Percentiles rank a stretch among this genome's conserved stretches.
phyloP scores from a whole-genome alignment of 2,329 filamentous ascomycete genomes.

The Scortechinia acanthostroma region DNA sequence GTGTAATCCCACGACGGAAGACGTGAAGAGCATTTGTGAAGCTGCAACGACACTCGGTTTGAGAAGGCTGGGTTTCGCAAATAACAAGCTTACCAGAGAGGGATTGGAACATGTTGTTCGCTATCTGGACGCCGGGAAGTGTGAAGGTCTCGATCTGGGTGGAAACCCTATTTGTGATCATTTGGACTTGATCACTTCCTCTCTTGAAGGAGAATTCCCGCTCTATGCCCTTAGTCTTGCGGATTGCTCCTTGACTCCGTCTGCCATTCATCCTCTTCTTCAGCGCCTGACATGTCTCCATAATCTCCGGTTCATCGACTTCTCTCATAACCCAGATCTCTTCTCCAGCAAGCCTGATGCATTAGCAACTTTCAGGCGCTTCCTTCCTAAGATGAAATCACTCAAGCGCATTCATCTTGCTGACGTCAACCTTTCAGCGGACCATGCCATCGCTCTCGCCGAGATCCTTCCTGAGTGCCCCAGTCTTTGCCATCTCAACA shows the following conservation, averaged over 20 bases:
- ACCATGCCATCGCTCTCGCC: conserved; percentile 83
- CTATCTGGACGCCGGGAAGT: conserved; percentile 70
- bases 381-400: conserved; percentile 70
- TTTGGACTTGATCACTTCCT: conserved; percentile 41
- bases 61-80: conserved; percentile 72
- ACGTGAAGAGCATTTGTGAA: conserved; percentile 73
- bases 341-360: conserved; percentile 72
- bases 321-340: conserved; percentile 80
- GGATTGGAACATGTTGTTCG: conserved; percentile 70
- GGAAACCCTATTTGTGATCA: conserved; percentile 67
- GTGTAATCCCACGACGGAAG: conserved; percentile 64
- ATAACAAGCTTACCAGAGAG: conserved; percentile 69
- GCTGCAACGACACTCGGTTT: conserved; percentile 74
- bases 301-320: conserved; percentile 79
- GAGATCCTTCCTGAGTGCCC: conserved; percentile 82
- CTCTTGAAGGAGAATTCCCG: conserved; percentile 42
- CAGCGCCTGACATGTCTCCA: conserved; percentile 64
- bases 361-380: conserved; percentile 68
- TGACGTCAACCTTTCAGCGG: conserved; percentile 75
- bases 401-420: conserved; percentile 81
- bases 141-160: conserved; percentile 81
- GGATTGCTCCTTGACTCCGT: conserved; percentile 72
- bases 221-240: conserved; percentile 81
- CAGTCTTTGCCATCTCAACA: conserved; percentile 76
- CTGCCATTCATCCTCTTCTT: conserved; percentile 67